Conservation (phyloP, 1,139 yeast species). For the Lodderomyces jiufengensis region DNA sequence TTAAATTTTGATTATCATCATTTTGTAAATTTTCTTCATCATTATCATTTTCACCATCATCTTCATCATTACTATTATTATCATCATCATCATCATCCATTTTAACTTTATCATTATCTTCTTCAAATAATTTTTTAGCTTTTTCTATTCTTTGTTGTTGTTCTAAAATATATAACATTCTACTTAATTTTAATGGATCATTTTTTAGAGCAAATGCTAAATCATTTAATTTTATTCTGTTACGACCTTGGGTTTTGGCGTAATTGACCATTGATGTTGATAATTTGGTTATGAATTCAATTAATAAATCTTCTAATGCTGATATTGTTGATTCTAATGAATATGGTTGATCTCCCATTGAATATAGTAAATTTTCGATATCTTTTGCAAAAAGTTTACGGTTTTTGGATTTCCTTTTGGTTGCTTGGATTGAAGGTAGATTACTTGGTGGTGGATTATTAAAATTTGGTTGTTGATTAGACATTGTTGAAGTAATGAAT, state of each 20-base stretch:
- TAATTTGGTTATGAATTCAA: conserved; percentile 70
- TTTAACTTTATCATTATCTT: conserved; percentile 12
- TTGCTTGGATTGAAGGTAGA: conserved; percentile 13
- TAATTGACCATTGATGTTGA: conserved; percentile 21
- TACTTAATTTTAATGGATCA: conserved; percentile 79
- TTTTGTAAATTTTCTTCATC: conserved; percentile 1
- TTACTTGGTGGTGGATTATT: background rate
- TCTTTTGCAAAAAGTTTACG: conserved; percentile 56
- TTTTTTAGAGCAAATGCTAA: conserved; percentile 79
- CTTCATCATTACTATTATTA: conserved; percentile 12
- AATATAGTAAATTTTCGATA: conserved; percentile 71
- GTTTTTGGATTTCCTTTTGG: conserved; percentile 26
- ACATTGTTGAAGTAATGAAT: conserved; percentile 1
- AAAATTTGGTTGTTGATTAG: background rate
- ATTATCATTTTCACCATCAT: conserved; percentile 7
- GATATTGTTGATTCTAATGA: conserved; percentile 77
- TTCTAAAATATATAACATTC: conserved; percentile 75
- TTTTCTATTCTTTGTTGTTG: conserved; percentile 72
- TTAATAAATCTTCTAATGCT: conserved; percentile 78
- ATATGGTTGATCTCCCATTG: conserved; percentile 81
- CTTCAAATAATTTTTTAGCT: conserved; percentile 70
- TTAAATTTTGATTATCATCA: conserved; percentile 1
- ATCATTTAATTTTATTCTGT: conserved; percentile 81
- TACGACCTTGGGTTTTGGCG: conserved; percentile 46
- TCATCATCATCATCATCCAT: conserved; percentile 13